These are phyloP conservation scores for Kokia cookei DNA, from an alignment of 441 rosid genomes.

Conservation along the genomic window DNA sequence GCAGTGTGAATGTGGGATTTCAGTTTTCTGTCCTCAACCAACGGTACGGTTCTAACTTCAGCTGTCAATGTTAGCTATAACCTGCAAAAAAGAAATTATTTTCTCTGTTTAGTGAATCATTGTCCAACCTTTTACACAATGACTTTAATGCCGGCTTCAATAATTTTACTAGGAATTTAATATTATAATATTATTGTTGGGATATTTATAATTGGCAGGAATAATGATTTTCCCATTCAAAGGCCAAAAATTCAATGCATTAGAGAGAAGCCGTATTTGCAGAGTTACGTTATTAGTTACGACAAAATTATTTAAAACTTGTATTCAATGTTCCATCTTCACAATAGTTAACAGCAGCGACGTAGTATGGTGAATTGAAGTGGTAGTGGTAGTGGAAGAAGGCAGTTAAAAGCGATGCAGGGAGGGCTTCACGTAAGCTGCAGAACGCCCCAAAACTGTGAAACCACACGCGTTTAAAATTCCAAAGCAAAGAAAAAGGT, in stretches of 20 bases:
- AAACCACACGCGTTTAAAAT: conserved; percentile 12
- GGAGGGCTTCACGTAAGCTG: not conserved
- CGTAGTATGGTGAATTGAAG: not conserved
- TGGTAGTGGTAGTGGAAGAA: not conserved
- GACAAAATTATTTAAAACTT: not conserved
- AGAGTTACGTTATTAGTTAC: not conserved
- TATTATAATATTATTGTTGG: not conserved
- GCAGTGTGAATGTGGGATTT: not conserved
- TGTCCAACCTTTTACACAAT: not conserved
- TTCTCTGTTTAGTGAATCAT: not conserved
- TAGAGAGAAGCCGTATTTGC: not conserved
- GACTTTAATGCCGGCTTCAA: not conserved
- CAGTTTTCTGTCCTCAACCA: not conserved
- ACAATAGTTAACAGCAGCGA: too few relatives aligned
- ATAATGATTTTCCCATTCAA: not conserved
- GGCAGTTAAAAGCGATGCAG: not conserved
- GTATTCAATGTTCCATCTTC: too few relatives aligned
- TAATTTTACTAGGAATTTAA: not conserved
- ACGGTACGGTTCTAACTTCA: not conserved
- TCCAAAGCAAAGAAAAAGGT: conserved; percentile 10
- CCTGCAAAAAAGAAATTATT: not conserved
- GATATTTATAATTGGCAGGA: not conserved
- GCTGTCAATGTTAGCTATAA: not conserved
- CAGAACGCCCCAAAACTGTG: conserved; percentile 6
- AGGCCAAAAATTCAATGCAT: not conserved